These are phyloP conservation scores for Hanseniaspora gamundiae DNA, from an alignment of 1,139 yeast species.

Conservation along the genomic window DNA sequence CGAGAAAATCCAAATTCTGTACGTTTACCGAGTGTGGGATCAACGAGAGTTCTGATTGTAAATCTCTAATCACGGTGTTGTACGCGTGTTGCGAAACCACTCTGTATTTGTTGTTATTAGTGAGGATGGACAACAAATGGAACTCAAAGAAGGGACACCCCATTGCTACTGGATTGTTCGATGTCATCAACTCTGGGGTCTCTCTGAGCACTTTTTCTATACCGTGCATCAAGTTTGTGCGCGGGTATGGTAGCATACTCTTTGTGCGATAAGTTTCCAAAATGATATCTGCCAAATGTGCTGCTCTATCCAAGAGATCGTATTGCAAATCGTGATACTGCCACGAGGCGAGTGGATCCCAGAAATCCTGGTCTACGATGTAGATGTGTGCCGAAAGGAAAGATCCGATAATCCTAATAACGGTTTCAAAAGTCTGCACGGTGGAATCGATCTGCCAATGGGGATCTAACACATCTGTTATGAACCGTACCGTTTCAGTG, in stretches of 20 bases:
- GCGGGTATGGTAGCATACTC: conserved; percentile 57
- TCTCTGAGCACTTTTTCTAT: conserved; percentile 21
- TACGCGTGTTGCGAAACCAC: conserved; percentile 49
- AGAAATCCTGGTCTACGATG: conserved; percentile 36
- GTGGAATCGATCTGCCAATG: conserved; percentile 53
- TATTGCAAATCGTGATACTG: background rate
- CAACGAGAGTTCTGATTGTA: conserved; percentile 48
- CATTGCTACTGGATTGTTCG: conserved; percentile 82
- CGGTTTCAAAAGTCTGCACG: conserved; percentile 78
- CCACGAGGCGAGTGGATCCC: background rate
- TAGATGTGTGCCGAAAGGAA: conserved; percentile 65
- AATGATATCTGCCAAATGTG: conserved; percentile 56
- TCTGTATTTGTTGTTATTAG: conserved; percentile 66
- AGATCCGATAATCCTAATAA: conserved; percentile 73
- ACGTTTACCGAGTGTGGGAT: conserved; percentile 75
- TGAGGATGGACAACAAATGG: conserved; percentile 56
- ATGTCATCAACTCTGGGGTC: conserved; percentile 29
- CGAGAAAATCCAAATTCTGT: conserved; percentile 41
- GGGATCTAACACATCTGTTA: conserved; percentile 26
- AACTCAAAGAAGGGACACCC: conserved; percentile 74
- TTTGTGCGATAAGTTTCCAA: conserved; percentile 52
- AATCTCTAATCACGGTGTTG: conserved; percentile 51
- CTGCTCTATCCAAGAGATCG: conserved; percentile 46
- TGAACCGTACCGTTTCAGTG: conserved; percentile 34
- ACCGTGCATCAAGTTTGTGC: conserved; percentile 53